A percentile compares a stretch with the other conserved stretches of the same genome.
These are phyloP conservation scores for Dactylellina leptospora DNA, from an alignment of 2,329 filamentous ascomycete species.

Conservation along the genomic window DNA sequence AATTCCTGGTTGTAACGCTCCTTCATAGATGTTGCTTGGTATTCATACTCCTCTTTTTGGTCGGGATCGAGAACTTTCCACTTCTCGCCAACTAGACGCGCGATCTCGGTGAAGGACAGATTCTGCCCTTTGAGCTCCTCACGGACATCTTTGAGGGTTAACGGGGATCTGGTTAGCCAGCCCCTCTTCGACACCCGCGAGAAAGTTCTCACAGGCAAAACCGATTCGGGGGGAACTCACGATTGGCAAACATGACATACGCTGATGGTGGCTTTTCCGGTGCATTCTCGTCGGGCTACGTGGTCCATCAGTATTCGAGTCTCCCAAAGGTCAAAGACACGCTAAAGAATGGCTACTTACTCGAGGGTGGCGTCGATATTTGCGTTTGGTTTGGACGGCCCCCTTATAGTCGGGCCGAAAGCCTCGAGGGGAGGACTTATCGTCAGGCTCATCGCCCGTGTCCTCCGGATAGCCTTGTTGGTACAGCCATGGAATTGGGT, in stretches of 20 bases:
- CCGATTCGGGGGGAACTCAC: conserved; percentile 64
- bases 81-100: conserved; percentile 80
- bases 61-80: conserved; percentile 76
- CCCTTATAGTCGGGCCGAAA: conserved; percentile 63
- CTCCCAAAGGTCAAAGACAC: not conserved
- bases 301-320: conserved; percentile 2
- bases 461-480: conserved; percentile 58
- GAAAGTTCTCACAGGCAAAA: not conserved
- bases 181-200: not conserved
- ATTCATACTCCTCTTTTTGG: conserved; percentile 77
- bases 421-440: conserved; percentile 64
- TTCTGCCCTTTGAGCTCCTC: conserved; percentile 80
- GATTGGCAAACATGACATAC: conserved; percentile 86
- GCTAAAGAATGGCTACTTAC: conserved; percentile 61
- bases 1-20: conserved; percentile 79
- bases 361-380: conserved; percentile 81
- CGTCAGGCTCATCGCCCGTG: conserved; percentile 68
- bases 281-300: conserved; percentile 77
- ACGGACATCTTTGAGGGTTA: conserved; percentile 63
- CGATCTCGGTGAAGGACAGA: conserved; percentile 82
- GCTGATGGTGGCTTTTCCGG: conserved; percentile 82
- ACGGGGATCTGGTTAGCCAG: conserved; percentile 8
- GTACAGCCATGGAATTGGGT: conserved; percentile 58
- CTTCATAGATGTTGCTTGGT: conserved; percentile 75
- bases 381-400: conserved; percentile 70